Conservation (phyloP, 495 filamentous ascomycete genomes). For the Trichoderma gamsii region DNA sequence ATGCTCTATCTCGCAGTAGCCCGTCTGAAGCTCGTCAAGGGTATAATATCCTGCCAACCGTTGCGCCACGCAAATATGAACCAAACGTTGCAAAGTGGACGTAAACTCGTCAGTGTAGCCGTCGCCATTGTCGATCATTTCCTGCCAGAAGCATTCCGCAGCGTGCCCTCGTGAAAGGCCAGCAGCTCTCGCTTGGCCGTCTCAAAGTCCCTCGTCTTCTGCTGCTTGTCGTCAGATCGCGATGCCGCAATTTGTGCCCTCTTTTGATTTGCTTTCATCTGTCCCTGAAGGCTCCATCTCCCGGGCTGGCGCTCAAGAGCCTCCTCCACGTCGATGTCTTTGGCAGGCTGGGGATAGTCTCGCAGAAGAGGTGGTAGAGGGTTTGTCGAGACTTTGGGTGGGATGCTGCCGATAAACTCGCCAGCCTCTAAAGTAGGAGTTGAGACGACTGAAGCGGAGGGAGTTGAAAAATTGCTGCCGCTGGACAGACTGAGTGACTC, state of each 20-base stretch:
- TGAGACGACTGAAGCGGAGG: background rate
- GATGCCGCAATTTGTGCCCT: background rate
- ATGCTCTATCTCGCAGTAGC: background rate
- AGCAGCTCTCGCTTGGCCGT: slow-evolving; percentile 35
- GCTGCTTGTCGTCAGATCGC: slow-evolving; percentile 24
- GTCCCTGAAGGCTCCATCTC: slow-evolving; percentile 34
- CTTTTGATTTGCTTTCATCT: slow-evolving; percentile 25
- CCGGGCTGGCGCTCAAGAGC: slow-evolving; percentile 34
- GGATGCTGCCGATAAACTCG: background rate
- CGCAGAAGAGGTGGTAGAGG: slow-evolving; percentile 28
- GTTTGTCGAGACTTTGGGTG: slow-evolving; percentile 15
- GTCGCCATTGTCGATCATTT: background rate
- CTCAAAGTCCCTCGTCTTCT: slow-evolving; percentile 29
- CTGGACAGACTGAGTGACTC: slow-evolving; percentile 5
- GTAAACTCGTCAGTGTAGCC: background rate
- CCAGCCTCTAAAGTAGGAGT: background rate
- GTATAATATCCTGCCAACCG: background rate
- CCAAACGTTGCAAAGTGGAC: slow-evolving; percentile 1
- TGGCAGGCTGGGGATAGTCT: slow-evolving; percentile 28
- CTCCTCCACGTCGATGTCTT: slow-evolving; percentile 33
- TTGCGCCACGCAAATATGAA: background rate
- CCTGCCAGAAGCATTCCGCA: background rate
- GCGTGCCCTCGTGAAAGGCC: slow-evolving; percentile 7
- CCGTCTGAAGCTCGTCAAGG: background rate
- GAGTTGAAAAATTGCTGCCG: background rate